Evolutionary conservation across 1,139 yeast species (phyloP).

Genomic region (Nakaseomyces nivariensis): DNA sequence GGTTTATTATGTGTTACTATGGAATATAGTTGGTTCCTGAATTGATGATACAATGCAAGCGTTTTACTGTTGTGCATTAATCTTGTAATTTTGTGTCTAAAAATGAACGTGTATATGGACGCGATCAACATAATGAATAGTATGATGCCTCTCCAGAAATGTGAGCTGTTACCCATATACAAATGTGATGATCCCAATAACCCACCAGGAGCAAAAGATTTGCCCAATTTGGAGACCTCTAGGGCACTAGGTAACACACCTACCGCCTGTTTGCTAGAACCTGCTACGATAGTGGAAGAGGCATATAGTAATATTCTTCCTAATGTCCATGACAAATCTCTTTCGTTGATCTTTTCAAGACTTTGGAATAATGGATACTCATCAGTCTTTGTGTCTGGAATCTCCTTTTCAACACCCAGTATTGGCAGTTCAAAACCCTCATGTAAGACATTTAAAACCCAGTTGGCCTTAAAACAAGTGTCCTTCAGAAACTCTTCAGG

Average conservation of each 20-base stretch:
- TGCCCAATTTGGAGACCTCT: conserved; percentile 29
- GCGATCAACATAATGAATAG: conserved; percentile 4
- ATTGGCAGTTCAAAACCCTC: conserved; percentile 73
- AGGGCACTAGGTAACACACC: conserved; percentile 48
- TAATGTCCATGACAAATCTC: conserved; percentile 58
- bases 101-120: conserved; percentile 1
- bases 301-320: conserved; percentile 55
- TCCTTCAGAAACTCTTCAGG: conserved; percentile 41
- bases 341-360: conserved; percentile 48
- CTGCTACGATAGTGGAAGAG: conserved; percentile 39
- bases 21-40: background rate
- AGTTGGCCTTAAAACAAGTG: conserved; percentile 74
- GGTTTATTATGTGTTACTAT: background rate
- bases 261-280: conserved; percentile 20
- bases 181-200: conserved; percentile 3
- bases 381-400: conserved; percentile 21
- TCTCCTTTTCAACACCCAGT: conserved; percentile 33
- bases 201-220: conserved; percentile 33
- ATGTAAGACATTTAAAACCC: conserved; percentile 69
- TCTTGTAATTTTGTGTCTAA: background rate
- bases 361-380: conserved; percentile 51
- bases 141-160: conserved; percentile 3
- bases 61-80: background rate
- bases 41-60: background rate
- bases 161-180: background rate